Conservation (phyloP, 148 eudicot genomes). For the Rhododendron ovatum region DNA sequence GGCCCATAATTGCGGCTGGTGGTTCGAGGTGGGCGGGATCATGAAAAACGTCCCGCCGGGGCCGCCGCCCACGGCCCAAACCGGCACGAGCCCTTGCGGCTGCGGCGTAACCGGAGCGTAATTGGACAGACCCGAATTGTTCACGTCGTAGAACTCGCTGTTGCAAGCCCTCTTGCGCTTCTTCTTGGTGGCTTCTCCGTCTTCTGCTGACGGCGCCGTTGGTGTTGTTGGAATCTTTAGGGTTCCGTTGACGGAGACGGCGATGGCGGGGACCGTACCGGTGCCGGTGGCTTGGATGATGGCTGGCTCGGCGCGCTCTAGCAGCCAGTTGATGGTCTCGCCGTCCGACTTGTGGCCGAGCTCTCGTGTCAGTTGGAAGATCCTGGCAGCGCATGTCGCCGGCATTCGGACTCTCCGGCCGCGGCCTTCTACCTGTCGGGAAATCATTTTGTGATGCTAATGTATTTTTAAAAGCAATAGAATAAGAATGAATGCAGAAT, state of each 20-base stretch:
- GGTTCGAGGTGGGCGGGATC: conserved; percentile 27
- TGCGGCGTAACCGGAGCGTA: conserved; percentile 41
- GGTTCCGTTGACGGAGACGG: conserved; percentile 83
- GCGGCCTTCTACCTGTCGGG: conserved; percentile 50
- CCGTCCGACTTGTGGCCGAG: conserved; percentile 82
- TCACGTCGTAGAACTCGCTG: conserved; percentile 51
- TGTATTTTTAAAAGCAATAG: neutral
- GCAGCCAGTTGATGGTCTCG: conserved; percentile 75
- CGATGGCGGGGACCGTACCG: conserved; percentile 91
- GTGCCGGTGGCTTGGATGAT: conserved; percentile 89
- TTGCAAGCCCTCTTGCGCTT: conserved; percentile 18
- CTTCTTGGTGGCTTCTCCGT: conserved; percentile 5
- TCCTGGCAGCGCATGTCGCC: conserved; percentile 83
- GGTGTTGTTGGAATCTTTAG: conserved; percentile 65
- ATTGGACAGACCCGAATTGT: neutral
- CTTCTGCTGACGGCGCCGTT: neutral
- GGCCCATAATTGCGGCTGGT: conserved; percentile 69
- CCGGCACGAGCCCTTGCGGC: conserved; percentile 51
- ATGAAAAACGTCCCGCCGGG: conserved; percentile 17
- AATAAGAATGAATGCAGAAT: neutral
- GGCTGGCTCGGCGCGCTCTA: conserved; percentile 78
- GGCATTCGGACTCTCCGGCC: conserved; percentile 89
- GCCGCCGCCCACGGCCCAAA: conserved; percentile 48
- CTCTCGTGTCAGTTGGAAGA: conserved; percentile 82
- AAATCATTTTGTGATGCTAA: neutral